Percentiles rank a stretch among this genome's conserved stretches.
Evolutionary conservation across 1,139 yeast species (phyloP).

Genomic region (Hansenula sp.): DNA sequence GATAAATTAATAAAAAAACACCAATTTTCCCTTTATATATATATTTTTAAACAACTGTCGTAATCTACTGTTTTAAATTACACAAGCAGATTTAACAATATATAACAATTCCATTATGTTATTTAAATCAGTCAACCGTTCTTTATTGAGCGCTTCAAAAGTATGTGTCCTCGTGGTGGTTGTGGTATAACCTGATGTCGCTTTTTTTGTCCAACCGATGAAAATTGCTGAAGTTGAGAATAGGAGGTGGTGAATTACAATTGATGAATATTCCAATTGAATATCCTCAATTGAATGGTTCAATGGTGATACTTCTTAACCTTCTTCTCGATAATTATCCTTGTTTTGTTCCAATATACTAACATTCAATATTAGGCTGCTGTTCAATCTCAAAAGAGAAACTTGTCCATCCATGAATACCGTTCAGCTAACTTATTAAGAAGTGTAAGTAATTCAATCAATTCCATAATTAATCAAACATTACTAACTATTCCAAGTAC

Average conservation of each 20-base stretch:
- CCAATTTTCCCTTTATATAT: background rate
- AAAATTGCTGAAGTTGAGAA: no score
- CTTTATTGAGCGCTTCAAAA: slow-evolving; percentile 22
- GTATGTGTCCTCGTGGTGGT: no score
- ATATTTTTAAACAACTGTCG: background rate
- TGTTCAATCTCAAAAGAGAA: slow-evolving; percentile 44
- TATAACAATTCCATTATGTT: slow-evolving; percentile 11
- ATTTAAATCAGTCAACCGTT: slow-evolving; percentile 21
- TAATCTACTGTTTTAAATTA: background rate
- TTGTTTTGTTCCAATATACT: no score
- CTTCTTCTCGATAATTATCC: no score
- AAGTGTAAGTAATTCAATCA: slow-evolving; percentile 11
- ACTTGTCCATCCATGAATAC: slow-evolving; percentile 89
- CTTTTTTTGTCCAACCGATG: no score
- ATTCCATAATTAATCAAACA: no score
- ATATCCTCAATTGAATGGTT: no score
- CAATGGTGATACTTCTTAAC: no score
- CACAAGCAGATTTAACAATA: no score
- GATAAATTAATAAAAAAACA: slow-evolving; percentile 1
- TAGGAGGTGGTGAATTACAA: no score
- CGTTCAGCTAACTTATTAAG: slow-evolving; percentile 88
- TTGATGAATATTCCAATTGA: no score
- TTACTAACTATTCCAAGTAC: slow-evolving; percentile 31
- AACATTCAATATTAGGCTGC: slow-evolving; percentile 10
- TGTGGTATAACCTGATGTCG: no score